Percentiles rank a stretch among this genome's conserved stretches.
Conservation (phyloP, 139 green algal species). For the Protoeuglena noctilucae region DNA sequence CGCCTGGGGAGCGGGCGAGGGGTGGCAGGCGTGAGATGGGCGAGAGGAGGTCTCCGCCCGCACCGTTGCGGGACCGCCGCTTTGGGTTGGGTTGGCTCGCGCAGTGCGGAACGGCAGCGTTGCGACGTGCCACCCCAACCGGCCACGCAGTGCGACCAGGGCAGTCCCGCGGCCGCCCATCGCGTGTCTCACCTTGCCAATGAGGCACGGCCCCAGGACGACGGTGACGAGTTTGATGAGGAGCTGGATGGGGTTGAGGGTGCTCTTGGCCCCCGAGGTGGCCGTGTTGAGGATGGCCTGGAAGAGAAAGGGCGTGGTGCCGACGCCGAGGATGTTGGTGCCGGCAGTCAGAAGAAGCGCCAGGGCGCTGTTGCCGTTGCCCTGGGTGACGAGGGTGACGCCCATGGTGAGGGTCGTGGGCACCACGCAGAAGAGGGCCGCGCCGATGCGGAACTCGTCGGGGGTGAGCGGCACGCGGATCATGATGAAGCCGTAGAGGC, state of each 20-base stretch:
- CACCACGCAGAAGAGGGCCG: conserved; percentile 60
- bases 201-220: conserved; percentile 40
- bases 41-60: too few relatives aligned
- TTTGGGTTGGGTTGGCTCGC: conserved; percentile 19
- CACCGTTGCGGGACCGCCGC: too few relatives aligned
- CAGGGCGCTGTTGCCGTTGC: conserved; percentile 48
- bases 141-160: too few relatives aligned
- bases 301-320: conserved; percentile 35
- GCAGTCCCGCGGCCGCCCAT: too few relatives aligned
- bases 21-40: too few relatives aligned
- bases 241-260: conserved; percentile 35
- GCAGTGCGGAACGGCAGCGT: too few relatives aligned
- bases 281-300: neutral
- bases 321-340: conserved; percentile 59
- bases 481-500: neutral
- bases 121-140: too few relatives aligned
- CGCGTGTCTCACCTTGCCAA: too few relatives aligned
- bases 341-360: conserved; percentile 58
- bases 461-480: conserved; percentile 1
- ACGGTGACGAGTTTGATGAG: conserved; percentile 58
- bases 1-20: too few relatives aligned
- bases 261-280: neutral
- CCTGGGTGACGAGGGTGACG: conserved; percentile 2
- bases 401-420: conserved; percentile 66
- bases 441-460: conserved; percentile 22